Conservation (phyloP, 306 rosid species). For the Prunus armeniaca region DNA sequence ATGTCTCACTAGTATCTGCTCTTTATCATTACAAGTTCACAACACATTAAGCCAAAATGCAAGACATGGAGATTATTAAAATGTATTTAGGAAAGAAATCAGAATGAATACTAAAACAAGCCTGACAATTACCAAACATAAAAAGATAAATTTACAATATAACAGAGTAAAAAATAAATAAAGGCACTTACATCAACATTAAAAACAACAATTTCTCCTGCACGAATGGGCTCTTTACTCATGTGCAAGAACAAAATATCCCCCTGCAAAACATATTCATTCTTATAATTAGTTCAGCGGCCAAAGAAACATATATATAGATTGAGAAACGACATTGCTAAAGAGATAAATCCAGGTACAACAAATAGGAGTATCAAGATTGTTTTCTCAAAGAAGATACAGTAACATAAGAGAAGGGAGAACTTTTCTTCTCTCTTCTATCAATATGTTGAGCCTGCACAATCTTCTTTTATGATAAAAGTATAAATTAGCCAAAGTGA, state of each 20-base stretch:
- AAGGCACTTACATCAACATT: slow-evolving; percentile 72
- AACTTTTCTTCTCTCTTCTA: neutral
- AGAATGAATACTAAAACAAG: neutral
- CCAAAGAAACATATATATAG: neutral
- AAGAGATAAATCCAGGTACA: neutral
- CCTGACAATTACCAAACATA: neutral
- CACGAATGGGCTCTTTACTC: slow-evolving; percentile 89
- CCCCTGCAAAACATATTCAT: slow-evolving; percentile 46
- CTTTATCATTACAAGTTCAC: neutral
- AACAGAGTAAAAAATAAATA: neutral
- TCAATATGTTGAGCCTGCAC: neutral
- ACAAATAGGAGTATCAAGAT: neutral
- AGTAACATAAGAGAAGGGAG: neutral
- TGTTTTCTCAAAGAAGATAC: neutral
- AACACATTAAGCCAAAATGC: neutral
- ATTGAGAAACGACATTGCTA: neutral
- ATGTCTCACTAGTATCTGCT: neutral
- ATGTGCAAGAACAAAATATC: slow-evolving; percentile 92
- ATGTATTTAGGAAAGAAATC: neutral
- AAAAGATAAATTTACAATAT: neutral
- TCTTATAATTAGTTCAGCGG: slow-evolving; percentile 12
- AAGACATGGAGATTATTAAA: neutral
- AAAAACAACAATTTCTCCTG: slow-evolving; percentile 96
- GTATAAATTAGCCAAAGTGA: neutral
- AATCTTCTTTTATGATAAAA: neutral